Evolutionary conservation across 2,329 filamentous ascomycete genomes (phyloP), one percentile per base, ranked within the genome.

Genomic region (Aspergillus thermomutatus): DNA sequence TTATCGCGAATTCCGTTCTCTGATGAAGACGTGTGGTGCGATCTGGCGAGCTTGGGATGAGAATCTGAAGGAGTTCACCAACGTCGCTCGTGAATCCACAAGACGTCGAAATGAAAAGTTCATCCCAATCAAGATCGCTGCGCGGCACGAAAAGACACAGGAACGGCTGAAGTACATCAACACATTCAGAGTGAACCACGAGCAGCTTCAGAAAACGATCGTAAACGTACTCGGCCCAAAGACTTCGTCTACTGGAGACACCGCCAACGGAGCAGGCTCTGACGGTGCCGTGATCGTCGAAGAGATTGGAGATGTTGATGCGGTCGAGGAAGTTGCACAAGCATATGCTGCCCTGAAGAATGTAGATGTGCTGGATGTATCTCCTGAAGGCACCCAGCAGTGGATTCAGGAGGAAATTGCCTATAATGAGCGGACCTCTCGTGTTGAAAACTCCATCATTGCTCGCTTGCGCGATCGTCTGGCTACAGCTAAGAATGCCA

Each of bases 361-460:
- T 70, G 92, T 99, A 8, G 92, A 99, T 72, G 85, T 99, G 26
- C 83, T 99, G 43, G 93, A 99, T 74, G 92, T 97, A 4, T 90
- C 92, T 4, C 83, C 87, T 0, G 91, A 95, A 73, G 94, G 94
- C 52, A 97, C 94, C 34, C 87, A 92, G 60, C 83, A 88, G 59
- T 99, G 95, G 91, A 91, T 92, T 41, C 89, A 92, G 66, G 94
- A 93, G 17, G 94, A 99, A 76, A 91, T 93, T 64, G 88, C 90
- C 41, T 99, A 99, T 80, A 97, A 97, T 64, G 95, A 99, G 73
- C 89, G 95, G 41, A 99, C 95, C 9, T 93, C 94, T 19, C 87
- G 94, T 58, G 94, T 99, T 4, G 94, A 99, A 73, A 99, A 99
- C 76, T 97, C 94, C 3, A 99, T 99, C 74, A 99, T 99, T 72